Base-by-base conservation (phyloP, 75 land plant genomes). In the Picea sitchensis region DNA sequence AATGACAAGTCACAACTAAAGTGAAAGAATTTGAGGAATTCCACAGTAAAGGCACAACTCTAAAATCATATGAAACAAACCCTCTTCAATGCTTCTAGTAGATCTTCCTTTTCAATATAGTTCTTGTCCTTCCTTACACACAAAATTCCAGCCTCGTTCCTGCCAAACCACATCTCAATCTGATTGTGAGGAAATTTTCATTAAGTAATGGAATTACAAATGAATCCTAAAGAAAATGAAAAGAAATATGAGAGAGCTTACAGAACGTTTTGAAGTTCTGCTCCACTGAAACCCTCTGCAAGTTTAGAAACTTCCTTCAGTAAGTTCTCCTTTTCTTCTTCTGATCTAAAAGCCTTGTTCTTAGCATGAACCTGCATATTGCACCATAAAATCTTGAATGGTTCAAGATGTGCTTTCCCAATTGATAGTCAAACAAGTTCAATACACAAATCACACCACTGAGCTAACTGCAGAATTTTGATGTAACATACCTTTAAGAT, bases 91-190 rank as follows among this genome's bases (percentile, higher is more conserved):
- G 99, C 91, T 80, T 97, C 96, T 41, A 88, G 51, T 26, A 95
- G 84, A 36, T 97, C 98, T 65, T 93, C 93, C 30, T 80, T 90
- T 75, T 89, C 92, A 84, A 97, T 95, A 69, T 85, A 88, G 58
- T 90, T 91, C 69, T 87, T 83, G 77, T 93, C 99, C 78, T 89
- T 93, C 75, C 99, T 85, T 14, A 89, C 90, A 72, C 98, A 90
- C 83, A 97, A 86, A 77, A 97, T 95, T 81, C 90, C 98, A 77
- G 99, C 99, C 80, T 97, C 99, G 84, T 97, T 97, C 86, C 99
- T 96, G 93, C 11, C 41, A 47, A 78, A 54, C 47, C 65, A 61
- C 12, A 38, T n/a, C 23, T 60, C 30, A 31, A 61, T 80, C 26
- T 65, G 14, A n/a, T 47, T 21, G 6, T 14, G 74, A 18, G 38